phyloP scores from a whole-genome alignment of 306 rosid species.

The Ormosia semicastrata region DNA sequence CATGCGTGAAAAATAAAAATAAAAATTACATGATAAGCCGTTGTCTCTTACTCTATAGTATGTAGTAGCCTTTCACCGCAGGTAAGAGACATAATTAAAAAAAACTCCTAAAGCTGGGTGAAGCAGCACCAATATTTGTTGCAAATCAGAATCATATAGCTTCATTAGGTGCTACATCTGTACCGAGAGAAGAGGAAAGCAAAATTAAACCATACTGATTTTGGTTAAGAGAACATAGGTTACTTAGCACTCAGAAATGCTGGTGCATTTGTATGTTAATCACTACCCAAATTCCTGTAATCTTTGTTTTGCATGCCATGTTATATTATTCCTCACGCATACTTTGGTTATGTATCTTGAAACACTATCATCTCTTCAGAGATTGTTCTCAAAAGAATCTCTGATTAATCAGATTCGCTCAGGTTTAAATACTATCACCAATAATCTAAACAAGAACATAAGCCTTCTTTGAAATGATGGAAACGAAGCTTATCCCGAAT shows the following conservation, averaged over 20 bases:
- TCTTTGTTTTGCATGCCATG: not conserved
- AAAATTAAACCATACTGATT: not conserved
- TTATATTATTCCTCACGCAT: not conserved
- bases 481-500: conserved; percentile 85
- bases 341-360: not conserved
- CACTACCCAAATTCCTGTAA: not conserved
- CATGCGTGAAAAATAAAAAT: not conserved
- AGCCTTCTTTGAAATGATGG: conserved; percentile 77
- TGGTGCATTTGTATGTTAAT: not conserved
- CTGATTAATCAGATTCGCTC: not conserved
- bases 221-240: not conserved
- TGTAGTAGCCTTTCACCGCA: not conserved
- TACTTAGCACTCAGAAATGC: not conserved
- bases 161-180: not conserved
- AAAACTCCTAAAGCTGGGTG: not conserved
- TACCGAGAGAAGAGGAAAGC: not conserved
- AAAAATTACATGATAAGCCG: not conserved
- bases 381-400: conserved; percentile 8
- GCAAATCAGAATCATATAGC: not conserved
- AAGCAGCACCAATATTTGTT: conserved; percentile 7
- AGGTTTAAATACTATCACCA: conserved; percentile 53
- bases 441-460: conserved; percentile 76
- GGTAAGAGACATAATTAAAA: no score
- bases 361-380: not conserved
- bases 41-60: not conserved